Evolutionary conservation across 495 filamentous ascomycete species (phyloP), one percentile per base, ranked within the genome.

Genomic region (Tuber aestivum): DNA sequence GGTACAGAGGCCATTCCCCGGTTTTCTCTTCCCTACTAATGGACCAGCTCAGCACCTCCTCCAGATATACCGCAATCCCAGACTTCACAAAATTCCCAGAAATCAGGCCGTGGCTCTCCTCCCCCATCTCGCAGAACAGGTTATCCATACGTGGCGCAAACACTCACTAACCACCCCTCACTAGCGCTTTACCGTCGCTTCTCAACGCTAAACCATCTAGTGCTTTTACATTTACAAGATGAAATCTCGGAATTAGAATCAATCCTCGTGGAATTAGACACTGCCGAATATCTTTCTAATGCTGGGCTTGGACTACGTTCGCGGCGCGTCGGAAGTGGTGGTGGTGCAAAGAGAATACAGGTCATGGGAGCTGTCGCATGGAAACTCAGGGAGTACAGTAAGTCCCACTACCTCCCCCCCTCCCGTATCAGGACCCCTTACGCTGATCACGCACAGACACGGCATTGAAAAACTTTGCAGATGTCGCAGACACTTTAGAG

Each of bases 311-410:
- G 93, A 35, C 85, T 87, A 40, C 92, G 94, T 72, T 87, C 87
- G n/a, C 89, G 90, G 75, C 85, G 87, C 37, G 89, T 87, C 21
- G 92, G 92, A n/a, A 84, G 94, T 32, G 89, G 94, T 81, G 91
- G 89, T 85, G 88, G 89, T 45, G 89, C 91, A 76, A 88, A 89
- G 38, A 89, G 78, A 27, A 41, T 81, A 6, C 80, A 94, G 65
- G 83, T 95, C 12, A 85, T 97, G 76, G 89, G 89, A 5, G 86
- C 89, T 75, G 88, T 95, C 75, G 91, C 88, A 35, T 87, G 89
- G 65, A 97, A 97, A 79, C 85, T 93, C 7, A 89, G 89, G 42
- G 92, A 95, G 81, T 97, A 97, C 81, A 95, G 93, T 95, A 85
- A 84, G 92, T 83, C 21, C 41, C 70, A 70, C 8, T 1, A n/a